Conservation (phyloP, 2,329 filamentous ascomycete species). For the Macrophomina pseudophaseolina region DNA sequence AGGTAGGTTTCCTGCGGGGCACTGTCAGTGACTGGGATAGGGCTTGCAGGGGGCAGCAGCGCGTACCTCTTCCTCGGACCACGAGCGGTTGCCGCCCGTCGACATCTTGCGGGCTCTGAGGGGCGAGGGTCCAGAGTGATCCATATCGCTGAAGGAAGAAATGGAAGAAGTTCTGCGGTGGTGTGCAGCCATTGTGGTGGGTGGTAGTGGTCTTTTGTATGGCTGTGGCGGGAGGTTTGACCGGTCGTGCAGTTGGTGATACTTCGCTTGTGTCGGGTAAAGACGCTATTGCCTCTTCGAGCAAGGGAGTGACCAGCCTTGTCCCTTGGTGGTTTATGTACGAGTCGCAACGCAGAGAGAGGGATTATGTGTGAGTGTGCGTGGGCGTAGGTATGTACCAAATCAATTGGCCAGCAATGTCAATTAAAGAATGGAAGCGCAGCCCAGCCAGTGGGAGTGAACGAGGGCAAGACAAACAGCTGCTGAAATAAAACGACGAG, state of each 20-base stretch:
- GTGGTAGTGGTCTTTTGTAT: conserved; percentile 59
- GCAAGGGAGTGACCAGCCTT: conserved; percentile 21
- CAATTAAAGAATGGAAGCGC: conserved; percentile 57
- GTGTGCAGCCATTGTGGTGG: conserved; percentile 40
- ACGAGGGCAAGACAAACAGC: conserved; percentile 51
- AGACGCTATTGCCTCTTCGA: conserved; percentile 13
- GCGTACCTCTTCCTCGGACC: conserved; percentile 83
- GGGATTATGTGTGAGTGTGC: conserved; percentile 36
- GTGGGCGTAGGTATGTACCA: conserved; percentile 34
- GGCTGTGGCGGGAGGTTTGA: conserved; percentile 1
- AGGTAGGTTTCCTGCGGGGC: conserved; percentile 76
- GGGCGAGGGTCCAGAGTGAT: conserved; percentile 47
- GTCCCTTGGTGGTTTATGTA: conserved; percentile 31
- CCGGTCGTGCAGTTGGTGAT: conserved; percentile 11
- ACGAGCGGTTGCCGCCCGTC: conserved; percentile 77
- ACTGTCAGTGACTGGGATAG: conserved; percentile 31
- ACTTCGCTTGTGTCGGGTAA: conserved; percentile 20
- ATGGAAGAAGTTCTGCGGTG: conserved; percentile 47
- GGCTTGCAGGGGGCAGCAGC: background rate
- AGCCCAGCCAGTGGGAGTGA: conserved; percentile 61
- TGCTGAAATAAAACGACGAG: conserved; percentile 43
- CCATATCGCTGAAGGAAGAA: conserved; percentile 45
- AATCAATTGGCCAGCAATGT: conserved; percentile 49
- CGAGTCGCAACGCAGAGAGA: conserved; percentile 47
- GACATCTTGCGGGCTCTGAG: conserved; percentile 58